Conservation (phyloP, 768 basidiomycete species). For the Leccinum uliginosum region DNA sequence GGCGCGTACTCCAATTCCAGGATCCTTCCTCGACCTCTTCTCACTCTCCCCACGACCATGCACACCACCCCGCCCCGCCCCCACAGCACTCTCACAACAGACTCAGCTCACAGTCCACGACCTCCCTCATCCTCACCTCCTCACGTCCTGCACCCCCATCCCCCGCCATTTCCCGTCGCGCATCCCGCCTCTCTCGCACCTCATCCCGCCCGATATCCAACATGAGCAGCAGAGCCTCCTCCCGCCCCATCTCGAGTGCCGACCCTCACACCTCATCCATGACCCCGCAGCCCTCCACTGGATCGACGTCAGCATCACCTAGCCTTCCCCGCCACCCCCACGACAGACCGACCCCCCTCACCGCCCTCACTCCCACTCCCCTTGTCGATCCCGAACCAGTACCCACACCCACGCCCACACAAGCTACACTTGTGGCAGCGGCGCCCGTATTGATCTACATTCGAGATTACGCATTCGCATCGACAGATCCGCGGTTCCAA, state of each 20-base stretch:
- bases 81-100: constrained; percentile 7
- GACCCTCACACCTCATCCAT: not conserved
- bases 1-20: constrained; percentile 26
- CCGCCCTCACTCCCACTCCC: not conserved
- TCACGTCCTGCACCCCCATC: constrained; percentile 61
- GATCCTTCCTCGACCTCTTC: constrained; percentile 27
- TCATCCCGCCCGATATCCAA: constrained; percentile 25
- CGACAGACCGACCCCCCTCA: not conserved
- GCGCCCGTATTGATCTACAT: constrained; percentile 34
- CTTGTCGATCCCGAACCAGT: not conserved
- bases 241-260: constrained; percentile 14
- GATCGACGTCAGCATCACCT: not conserved
- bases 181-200: constrained; percentile 30
- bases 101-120: constrained; percentile 23
- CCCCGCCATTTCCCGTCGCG: constrained; percentile 45
- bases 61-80: not conserved
- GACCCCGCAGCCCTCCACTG: not conserved
- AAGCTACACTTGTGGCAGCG: not conserved
- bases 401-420: not conserved
- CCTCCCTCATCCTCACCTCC: constrained; percentile 34
- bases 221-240: constrained; percentile 12
- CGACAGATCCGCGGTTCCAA: constrained; percentile 40
- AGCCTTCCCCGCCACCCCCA: not conserved
- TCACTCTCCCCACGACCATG: constrained; percentile 19
- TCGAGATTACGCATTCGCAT: constrained; percentile 46